Conservation (phyloP, 495 filamentous ascomycete genomes). For the Hypoxylon crocopeplum region DNA sequence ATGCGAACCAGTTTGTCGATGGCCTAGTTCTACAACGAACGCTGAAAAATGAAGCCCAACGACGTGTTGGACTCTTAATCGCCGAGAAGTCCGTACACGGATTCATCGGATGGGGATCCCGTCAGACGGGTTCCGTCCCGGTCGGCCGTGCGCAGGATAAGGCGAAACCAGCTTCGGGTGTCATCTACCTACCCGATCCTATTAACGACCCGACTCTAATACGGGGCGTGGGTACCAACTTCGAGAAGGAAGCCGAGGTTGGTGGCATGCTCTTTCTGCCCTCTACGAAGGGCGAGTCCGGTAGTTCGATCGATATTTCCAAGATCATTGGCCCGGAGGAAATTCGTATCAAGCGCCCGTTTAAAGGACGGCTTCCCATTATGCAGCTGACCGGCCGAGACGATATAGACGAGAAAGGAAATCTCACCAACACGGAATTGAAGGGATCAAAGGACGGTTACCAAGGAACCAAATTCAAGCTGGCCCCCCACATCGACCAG, state of each 20-base stretch:
- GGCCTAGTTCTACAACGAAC: conserved; percentile 92
- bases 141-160: conserved; percentile 90
- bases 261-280: conserved; percentile 89
- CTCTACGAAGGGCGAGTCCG: conserved; percentile 74
- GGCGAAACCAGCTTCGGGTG: conserved; percentile 78
- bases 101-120: conserved; percentile 84
- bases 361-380: conserved; percentile 72
- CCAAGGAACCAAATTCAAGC: conserved; percentile 81
- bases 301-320: conserved; percentile 77
- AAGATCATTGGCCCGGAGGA: conserved; percentile 83
- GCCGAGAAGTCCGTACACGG: conserved; percentile 92
- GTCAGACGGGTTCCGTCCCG: conserved; percentile 82
- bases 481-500: conserved; percentile 94
- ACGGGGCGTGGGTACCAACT: conserved; percentile 85
- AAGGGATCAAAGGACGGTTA: conserved; percentile 65
- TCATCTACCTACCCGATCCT: conserved; percentile 90
- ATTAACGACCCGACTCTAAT: conserved; percentile 83
- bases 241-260: conserved; percentile 72
- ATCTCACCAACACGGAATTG: conserved; percentile 53
- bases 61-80: conserved; percentile 89
- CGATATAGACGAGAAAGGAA: conserved; percentile 68
- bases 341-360: conserved; percentile 82
- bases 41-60: conserved; percentile 80
- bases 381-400: conserved; percentile 79
- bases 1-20: conserved; percentile 99